Evolutionary conservation across 164 flowering plant genomes (phyloP).

Genomic region (Macadamia integrifolia): DNA sequence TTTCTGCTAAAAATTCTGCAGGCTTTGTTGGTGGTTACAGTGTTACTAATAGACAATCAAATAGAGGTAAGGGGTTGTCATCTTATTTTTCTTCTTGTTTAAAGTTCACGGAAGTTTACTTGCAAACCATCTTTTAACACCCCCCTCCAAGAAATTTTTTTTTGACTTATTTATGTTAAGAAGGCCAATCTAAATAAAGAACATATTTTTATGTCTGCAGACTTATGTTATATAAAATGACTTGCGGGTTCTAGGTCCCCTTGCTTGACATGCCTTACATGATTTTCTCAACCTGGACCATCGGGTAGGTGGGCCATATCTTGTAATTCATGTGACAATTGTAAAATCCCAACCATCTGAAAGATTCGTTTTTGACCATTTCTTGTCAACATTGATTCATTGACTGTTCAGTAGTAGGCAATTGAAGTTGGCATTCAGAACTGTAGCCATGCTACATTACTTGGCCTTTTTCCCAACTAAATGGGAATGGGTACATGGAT

Average conservation of each 20-base stretch:
- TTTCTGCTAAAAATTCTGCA: conserved; percentile 39
- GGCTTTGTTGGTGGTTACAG: conserved; percentile 54
- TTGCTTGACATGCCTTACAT: background rate
- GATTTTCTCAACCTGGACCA: background rate
- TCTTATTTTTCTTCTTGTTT: conserved; percentile 6
- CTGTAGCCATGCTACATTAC: no score
- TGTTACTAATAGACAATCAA: conserved; percentile 65
- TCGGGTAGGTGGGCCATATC: background rate
- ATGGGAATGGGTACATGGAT: no score
- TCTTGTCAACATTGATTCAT: background rate
- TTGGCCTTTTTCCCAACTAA: no score
- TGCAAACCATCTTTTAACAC: background rate
- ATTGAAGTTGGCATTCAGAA: no score
- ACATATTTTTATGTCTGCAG: background rate
- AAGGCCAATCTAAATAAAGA: background rate
- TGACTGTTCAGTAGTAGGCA: background rate
- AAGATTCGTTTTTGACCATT: background rate
- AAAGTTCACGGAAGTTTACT: background rate
- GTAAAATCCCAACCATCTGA: background rate
- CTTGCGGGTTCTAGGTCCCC: background rate
- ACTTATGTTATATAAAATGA: no score
- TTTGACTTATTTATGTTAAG: background rate
- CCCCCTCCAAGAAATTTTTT: background rate
- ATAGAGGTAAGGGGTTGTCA: conserved; percentile 46
- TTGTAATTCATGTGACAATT: background rate